These are phyloP conservation scores for Trichosporon sp. DNA, from an alignment of 1,284 basidiomycete species.

Conservation along the genomic window DNA sequence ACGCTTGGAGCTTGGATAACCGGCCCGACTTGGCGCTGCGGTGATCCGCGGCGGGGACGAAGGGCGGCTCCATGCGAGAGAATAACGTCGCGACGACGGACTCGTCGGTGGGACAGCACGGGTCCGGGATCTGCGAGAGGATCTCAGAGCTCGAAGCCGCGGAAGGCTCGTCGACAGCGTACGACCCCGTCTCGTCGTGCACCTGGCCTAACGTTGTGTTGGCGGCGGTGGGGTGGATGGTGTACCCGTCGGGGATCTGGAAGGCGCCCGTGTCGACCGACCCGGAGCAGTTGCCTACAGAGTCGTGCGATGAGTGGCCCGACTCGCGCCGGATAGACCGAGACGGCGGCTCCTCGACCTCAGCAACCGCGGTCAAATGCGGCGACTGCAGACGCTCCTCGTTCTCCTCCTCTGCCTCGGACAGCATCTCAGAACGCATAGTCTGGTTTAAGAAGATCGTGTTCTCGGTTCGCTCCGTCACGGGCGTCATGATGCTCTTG, in stretches of 20 bases:
- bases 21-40: constrained; percentile 62
- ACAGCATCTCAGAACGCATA: constrained; percentile 12
- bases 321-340: constrained; percentile 9
- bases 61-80: constrained; percentile 63
- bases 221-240: constrained; percentile 43
- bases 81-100: constrained; percentile 69
- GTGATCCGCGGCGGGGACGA: constrained; percentile 66
- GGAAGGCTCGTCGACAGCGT: neutral
- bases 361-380: constrained; percentile 31
- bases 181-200: constrained; percentile 18
- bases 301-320: neutral
- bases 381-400: constrained; percentile 26
- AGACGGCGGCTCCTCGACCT: constrained; percentile 19
- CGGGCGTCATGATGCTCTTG: constrained; percentile 84
- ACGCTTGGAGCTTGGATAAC: constrained; percentile 39
- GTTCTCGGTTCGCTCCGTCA: constrained; percentile 90
- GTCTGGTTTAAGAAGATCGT: constrained; percentile 61
- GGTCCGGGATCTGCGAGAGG: constrained; percentile 63
- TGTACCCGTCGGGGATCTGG: constrained; percentile 55
- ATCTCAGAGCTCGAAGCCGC: constrained; percentile 16
- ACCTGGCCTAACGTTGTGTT: constrained; percentile 34
- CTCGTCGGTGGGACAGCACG: constrained; percentile 82
- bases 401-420: constrained; percentile 33
- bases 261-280: constrained; percentile 39
- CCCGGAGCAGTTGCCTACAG: constrained; percentile 26